phyloP scores from a whole-genome alignment of 805 yeast genomes.

The Teunomyces gatunensis region DNA sequence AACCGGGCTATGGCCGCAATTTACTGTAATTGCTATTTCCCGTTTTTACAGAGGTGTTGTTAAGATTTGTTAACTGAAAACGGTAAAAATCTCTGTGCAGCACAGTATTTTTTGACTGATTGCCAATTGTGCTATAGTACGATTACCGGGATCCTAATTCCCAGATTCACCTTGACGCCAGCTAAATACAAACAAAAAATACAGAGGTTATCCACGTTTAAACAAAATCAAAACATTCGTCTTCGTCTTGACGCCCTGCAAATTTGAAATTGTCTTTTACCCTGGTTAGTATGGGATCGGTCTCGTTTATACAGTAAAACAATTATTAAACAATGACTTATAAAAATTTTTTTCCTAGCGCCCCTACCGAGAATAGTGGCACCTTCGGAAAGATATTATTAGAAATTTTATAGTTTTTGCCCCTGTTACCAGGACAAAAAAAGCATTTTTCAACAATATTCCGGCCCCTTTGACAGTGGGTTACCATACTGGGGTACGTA shows the following conservation, averaged over 20 bases:
- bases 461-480: constrained; percentile 3
- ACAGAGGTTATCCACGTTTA: neutral
- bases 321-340: neutral
- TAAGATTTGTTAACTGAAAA: neutral
- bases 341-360: neutral
- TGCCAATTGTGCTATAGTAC: neutral
- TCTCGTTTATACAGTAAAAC: neutral
- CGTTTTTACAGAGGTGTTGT: neutral
- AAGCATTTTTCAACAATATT: neutral
- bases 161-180: neutral
- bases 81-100: neutral
- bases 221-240: neutral
- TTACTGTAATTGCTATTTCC: neutral
- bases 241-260: neutral
- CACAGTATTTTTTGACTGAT: neutral
- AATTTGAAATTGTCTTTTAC: neutral
- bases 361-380: neutral
- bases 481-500: neutral
- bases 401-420: neutral
- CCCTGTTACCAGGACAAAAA: constrained; percentile 3
- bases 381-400: neutral
- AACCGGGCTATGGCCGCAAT: neutral
- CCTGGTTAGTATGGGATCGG: neutral
- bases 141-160: too few species aligned
- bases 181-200: neutral